A percentile compares a stretch with the other conserved stretches of the same genome.
Conservation (phyloP, 352 stramenopile species). For the Pythium brachiatum region DNA sequence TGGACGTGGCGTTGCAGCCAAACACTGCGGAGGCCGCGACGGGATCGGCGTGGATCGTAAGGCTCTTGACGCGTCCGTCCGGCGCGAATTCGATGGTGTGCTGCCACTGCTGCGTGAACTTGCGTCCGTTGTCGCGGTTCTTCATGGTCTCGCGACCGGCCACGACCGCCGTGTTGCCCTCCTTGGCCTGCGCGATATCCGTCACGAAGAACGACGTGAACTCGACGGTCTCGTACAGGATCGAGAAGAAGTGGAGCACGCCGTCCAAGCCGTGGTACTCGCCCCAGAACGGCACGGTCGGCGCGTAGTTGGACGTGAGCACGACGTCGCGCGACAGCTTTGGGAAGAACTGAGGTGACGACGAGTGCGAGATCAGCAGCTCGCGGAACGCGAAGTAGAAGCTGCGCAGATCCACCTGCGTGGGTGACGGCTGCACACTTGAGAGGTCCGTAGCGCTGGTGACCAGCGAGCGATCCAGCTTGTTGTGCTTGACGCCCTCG, state of each 20-base stretch:
- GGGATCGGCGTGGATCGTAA: slow-evolving; percentile 82
- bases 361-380: slow-evolving; percentile 86
- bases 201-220: slow-evolving; percentile 89
- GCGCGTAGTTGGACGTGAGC: slow-evolving; percentile 86
- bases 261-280: slow-evolving; percentile 87
- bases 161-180: slow-evolving; percentile 80
- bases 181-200: slow-evolving; percentile 83
- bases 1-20: slow-evolving; percentile 84
- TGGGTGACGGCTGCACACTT: slow-evolving; percentile 51
- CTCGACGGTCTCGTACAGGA: slow-evolving; percentile 87
- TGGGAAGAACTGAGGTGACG: slow-evolving; percentile 86
- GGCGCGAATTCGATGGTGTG: slow-evolving; percentile 88
- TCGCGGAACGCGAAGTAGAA: slow-evolving; percentile 89
- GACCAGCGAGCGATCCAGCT: slow-evolving; percentile 25
- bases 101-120: slow-evolving; percentile 89
- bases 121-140: slow-evolving; percentile 83
- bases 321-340: slow-evolving; percentile 83
- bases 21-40: slow-evolving; percentile 86
- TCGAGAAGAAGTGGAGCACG: slow-evolving; percentile 89
- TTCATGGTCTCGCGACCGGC: slow-evolving; percentile 87
- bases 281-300: slow-evolving; percentile 86
- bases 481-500: slow-evolving; percentile 45
- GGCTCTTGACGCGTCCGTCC: slow-evolving; percentile 82
- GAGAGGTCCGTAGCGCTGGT: slow-evolving; percentile 24
- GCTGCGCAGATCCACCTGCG: slow-evolving; percentile 79